Conservation (phyloP, 768 basidiomycete species). For the Suillus ampliporus region DNA sequence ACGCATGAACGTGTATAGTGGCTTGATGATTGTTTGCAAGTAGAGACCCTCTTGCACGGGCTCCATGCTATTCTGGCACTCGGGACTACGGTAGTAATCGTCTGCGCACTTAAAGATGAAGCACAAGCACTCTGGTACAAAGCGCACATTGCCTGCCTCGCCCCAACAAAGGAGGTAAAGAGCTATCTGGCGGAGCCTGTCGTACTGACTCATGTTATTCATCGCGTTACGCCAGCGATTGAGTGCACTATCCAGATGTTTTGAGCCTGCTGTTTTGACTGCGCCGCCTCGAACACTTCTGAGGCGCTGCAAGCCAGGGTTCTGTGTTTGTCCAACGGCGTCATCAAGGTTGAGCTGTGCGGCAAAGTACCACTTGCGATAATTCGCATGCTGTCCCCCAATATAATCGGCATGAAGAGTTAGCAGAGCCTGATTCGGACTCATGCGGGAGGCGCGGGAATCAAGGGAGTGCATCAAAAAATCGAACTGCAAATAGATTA, state of each 20-base stretch:
- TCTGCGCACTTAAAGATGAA: conserved; percentile 99
- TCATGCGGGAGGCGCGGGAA: conserved; percentile 97
- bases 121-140: conserved; percentile 95
- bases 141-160: conserved; percentile 96
- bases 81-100: conserved; percentile 97
- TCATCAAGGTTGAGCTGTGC: conserved; percentile 99
- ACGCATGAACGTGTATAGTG: conserved; percentile 93
- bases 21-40: conserved; percentile 89
- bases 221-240: conserved; percentile 98
- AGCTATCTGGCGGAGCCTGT: conserved; percentile 94
- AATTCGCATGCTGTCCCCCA: conserved; percentile 98
- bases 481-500: conserved; percentile 69
- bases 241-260: conserved; percentile 92
- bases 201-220: conserved; percentile 99
- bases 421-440: conserved; percentile 92
- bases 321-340: conserved; percentile 93
- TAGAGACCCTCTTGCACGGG: conserved; percentile 95
- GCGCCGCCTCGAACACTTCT: conserved; percentile 74
- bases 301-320: conserved; percentile 89
- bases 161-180: conserved; percentile 98
- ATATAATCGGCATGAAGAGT: conserved; percentile 99
- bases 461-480: conserved; percentile 98
- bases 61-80: conserved; percentile 94
- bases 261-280: conserved; percentile 59
- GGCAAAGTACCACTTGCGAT: conserved; percentile 99